Evolutionary conservation across 306 rosid species (phyloP).

Genomic region (Cucumis cinereus): DNA sequence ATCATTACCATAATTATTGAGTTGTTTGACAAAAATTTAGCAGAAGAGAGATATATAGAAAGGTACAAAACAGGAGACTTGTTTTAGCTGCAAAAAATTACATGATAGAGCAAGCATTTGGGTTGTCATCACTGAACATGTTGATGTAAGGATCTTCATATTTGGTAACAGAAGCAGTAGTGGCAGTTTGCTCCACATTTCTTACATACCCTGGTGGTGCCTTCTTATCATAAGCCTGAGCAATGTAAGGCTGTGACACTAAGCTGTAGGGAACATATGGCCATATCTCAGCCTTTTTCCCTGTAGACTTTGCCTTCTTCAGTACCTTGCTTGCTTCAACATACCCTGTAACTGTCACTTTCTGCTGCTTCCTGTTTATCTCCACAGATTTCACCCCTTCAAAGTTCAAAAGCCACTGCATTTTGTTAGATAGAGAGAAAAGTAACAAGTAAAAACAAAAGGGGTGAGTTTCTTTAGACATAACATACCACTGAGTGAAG

Average conservation of each 20-base stretch:
- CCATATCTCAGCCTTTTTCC: slow-evolving; percentile 90
- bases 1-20: slow-evolving; percentile 1
- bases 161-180: slow-evolving; percentile 36
- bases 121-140: slow-evolving; percentile 97
- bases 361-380: slow-evolving; percentile 88
- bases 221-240: slow-evolving; percentile 79
- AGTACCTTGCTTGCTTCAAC: slow-evolving; percentile 84
- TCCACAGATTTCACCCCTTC: slow-evolving; percentile 91
- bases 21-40: background rate
- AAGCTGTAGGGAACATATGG: slow-evolving; percentile 82
- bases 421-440: slow-evolving; percentile 5
- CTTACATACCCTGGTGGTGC: slow-evolving; percentile 98
- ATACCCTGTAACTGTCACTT: slow-evolving; percentile 74
- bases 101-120: slow-evolving; percentile 94
- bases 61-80: slow-evolving; percentile 1
- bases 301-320: slow-evolving; percentile 88
- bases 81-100: slow-evolving; percentile 12
- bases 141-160: slow-evolving; percentile 73
- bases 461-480: slow-evolving; percentile 1
- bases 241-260: slow-evolving; percentile 77
- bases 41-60: background rate
- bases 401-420: background rate
- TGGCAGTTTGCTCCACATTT: slow-evolving; percentile 41
- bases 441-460: background rate
- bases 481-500: slow-evolving; percentile 60